phyloP scores from a whole-genome alignment of 1,139 yeast genomes.

The Ogataea hybrid region DNA sequence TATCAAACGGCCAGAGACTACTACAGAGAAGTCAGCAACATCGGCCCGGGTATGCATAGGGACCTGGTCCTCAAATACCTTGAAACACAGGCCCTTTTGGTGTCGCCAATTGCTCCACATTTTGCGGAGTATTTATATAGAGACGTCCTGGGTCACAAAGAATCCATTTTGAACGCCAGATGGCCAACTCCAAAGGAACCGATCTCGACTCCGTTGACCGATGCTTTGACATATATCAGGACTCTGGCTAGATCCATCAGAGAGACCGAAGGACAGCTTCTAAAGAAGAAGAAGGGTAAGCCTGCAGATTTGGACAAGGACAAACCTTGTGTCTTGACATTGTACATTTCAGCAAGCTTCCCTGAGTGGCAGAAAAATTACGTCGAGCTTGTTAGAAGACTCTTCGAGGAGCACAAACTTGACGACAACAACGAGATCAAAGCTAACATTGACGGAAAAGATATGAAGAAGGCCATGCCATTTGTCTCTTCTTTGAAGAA shows the following conservation, averaged over 20 bases:
- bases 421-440: constrained; percentile 61
- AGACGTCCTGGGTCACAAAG: constrained; percentile 62
- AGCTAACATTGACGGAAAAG: constrained; percentile 61
- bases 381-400: constrained; percentile 77
- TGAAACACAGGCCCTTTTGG: constrained; percentile 76
- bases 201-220: constrained; percentile 57
- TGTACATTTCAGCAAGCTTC: constrained; percentile 77
- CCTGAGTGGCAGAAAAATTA: constrained; percentile 96
- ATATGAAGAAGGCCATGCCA: constrained; percentile 97
- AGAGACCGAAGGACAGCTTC: constrained; percentile 84
- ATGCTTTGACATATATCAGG: constrained; percentile 78
- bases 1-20: constrained; percentile 94
- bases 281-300: constrained; percentile 88
- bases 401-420: constrained; percentile 62
- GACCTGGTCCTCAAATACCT: constrained; percentile 80
- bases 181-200: constrained; percentile 79
- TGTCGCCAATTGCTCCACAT: constrained; percentile 96
- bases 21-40: constrained; percentile 74
- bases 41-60: constrained; percentile 65
- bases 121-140: constrained; percentile 88
- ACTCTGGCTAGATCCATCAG: constrained; percentile 78
- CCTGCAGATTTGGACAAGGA: constrained; percentile 69
- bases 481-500: constrained; percentile 83
- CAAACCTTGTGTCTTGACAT: constrained; percentile 68
- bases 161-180: constrained; percentile 62